phyloP scores from a whole-genome alignment of 306 rosid species.

The Chamaecrista fasciculata region DNA sequence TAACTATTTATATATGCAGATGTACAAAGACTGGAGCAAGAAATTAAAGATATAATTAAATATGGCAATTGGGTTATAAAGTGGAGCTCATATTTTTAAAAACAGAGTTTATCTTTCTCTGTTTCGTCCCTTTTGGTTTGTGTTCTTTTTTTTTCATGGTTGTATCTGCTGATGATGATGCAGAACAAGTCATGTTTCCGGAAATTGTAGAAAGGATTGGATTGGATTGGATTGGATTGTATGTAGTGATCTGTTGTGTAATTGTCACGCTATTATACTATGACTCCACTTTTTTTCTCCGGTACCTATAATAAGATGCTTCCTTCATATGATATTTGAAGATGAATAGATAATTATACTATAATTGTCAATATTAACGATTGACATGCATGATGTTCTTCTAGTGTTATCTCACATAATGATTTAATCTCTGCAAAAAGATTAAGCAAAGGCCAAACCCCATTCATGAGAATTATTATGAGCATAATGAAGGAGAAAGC shows the following conservation, averaged over 20 bases:
- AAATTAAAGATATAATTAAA: conserved; percentile 21
- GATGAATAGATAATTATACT: too few relatives aligned
- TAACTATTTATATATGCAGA: conserved; percentile 33
- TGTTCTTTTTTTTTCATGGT: conserved; percentile 80
- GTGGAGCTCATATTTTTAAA: conserved; percentile 40
- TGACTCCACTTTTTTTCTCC: conserved; percentile 24
- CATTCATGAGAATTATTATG: too few relatives aligned
- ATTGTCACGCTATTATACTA: conserved; percentile 39
- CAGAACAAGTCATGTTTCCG: conserved; percentile 62
- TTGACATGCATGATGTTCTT: conserved; percentile 21
- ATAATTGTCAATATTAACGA: conserved; percentile 22
- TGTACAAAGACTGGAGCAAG: conserved; percentile 33
- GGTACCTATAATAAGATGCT: conserved; percentile 27
- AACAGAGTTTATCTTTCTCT: conserved; percentile 27
- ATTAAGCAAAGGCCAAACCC: too few relatives aligned
- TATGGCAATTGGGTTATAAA: conserved; percentile 22
- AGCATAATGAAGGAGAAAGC: too few relatives aligned
- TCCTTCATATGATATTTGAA: conserved; percentile 48
- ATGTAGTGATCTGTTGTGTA: conserved; percentile 27
- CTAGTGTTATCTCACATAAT: neutral
- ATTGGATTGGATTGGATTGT: too few relatives aligned
- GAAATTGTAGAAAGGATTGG: conserved; percentile 38
- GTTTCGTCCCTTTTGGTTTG: conserved; percentile 47
- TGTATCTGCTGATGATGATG: conserved; percentile 48
- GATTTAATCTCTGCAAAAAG: too few relatives aligned